Conservation (phyloP, 208 protist genomes). For the Wallacemonas sp. region DNA sequence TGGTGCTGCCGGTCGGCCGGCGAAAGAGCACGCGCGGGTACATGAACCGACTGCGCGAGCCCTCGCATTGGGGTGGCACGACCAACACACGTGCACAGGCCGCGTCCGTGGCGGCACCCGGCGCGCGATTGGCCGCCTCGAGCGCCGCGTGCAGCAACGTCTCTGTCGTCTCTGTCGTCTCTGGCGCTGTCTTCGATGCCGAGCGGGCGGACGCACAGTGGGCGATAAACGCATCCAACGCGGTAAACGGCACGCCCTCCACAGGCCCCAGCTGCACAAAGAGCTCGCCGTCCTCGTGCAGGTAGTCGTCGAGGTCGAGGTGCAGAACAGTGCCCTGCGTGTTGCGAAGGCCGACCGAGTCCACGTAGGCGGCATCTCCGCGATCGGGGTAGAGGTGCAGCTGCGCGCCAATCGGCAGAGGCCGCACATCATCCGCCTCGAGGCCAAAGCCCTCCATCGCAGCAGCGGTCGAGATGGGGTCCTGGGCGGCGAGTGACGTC, state of each 20-base stretch:
- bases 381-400: slow-evolving; percentile 68
- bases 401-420: slow-evolving; percentile 61
- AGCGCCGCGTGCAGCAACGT: slow-evolving; percentile 12
- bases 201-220: slow-evolving; percentile 16
- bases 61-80: slow-evolving; percentile 36
- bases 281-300: slow-evolving; percentile 81
- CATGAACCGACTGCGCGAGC: slow-evolving; percentile 61
- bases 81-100: not conserved
- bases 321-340: slow-evolving; percentile 27
- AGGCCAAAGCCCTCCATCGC: slow-evolving; percentile 32
- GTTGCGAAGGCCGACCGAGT: slow-evolving; percentile 45
- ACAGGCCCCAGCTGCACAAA: slow-evolving; percentile 69
- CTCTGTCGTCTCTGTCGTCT: not conserved
- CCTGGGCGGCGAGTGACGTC: too few relatives aligned
- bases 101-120: not conserved
- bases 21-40: slow-evolving; percentile 69
- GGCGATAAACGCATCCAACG: slow-evolving; percentile 57
- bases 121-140: not conserved
- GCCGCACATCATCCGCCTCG: slow-evolving; percentile 30
- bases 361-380: slow-evolving; percentile 63
- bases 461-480: slow-evolving; percentile 43
- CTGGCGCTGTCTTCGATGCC: not conserved
- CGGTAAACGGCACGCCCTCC: slow-evolving; percentile 74
- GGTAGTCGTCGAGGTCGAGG: slow-evolving; percentile 56
- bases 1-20: slow-evolving; percentile 39